A percentile compares a stretch with the other conserved stretches of the same genome.
phyloP scores from a whole-genome alignment of 352 stramenopile genomes.

The Phytophthora litchii region DNA sequence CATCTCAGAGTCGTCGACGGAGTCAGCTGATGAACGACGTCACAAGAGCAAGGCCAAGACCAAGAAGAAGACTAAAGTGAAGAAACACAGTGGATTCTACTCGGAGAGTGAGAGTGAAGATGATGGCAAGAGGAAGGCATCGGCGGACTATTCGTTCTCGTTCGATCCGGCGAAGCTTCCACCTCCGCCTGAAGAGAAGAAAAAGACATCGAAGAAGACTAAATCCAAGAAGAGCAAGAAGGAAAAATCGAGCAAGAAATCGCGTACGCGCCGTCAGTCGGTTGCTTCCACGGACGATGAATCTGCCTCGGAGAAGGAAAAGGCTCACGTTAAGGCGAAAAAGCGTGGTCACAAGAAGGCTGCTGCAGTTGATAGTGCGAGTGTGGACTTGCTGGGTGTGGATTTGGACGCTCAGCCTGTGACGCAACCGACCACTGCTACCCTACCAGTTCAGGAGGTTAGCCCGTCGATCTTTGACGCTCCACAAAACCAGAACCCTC shows the following conservation, averaged over 20 bases:
- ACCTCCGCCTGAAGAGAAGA: conserved; percentile 35
- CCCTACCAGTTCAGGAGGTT: conserved; percentile 15
- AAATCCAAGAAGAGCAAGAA: conserved; percentile 40
- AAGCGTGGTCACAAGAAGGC: conserved; percentile 34
- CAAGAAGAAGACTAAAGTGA: conserved; percentile 41
- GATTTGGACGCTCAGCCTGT: conserved; percentile 40
- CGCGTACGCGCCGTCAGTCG: conserved; percentile 37
- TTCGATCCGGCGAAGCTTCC: conserved; percentile 60
- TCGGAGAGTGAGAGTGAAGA: conserved; percentile 44
- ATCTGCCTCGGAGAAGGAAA: conserved; percentile 46
- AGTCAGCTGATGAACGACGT: conserved; percentile 35
- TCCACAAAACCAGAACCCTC: conserved; percentile 37
- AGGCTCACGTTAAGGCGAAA: conserved; percentile 36
- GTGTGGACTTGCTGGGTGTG: conserved; percentile 58
- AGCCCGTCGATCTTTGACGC: conserved; percentile 52
- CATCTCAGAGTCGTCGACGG: conserved; percentile 33
- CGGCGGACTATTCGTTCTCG: conserved; percentile 47
- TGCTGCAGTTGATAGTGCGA: conserved; percentile 19
- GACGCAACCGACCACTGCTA: conserved; percentile 5
- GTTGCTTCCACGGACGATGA: conserved; percentile 49
- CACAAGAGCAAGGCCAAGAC: conserved; percentile 35
- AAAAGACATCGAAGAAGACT: conserved; percentile 20
- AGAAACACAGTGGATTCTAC: conserved; percentile 40
- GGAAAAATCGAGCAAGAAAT: conserved; percentile 36
- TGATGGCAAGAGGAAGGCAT: conserved; percentile 32